Base-by-base conservation (phyloP, 192 early-diverging fungal species). In the Spizellomyces punctatus region DNA sequence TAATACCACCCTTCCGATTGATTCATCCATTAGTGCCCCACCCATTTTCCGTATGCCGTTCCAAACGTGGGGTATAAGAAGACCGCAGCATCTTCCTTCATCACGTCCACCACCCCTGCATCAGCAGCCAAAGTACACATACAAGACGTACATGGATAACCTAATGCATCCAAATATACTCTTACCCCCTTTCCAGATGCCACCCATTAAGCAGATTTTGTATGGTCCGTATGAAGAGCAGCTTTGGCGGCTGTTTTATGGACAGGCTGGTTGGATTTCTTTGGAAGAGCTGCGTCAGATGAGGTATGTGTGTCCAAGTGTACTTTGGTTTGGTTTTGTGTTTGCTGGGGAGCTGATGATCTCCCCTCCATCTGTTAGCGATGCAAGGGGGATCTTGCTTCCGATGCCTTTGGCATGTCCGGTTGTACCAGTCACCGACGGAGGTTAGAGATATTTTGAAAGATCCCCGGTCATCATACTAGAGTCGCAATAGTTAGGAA, bases 141-240 rank as follows among this genome's bases (percentile, higher is more conserved):
- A 72, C 41, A 46, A 46, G 17, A 72, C 71, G 8, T 72, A 72
- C 63, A 36, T 64, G 10, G 71, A 72, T 55, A 64, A 45, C 71
- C 50, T 72, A 8, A 27, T 64, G 21, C 63, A 64, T 16, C 71
- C 71, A 9, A 72, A 72, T 54, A 72, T 72, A 14, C 49, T 64
- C 43, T 54, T 72, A 12, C 71, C 71, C 43, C 71, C 71, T 48
- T 72, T 63, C 44, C 49, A 49, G 21, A 64, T 72, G 63, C 71
- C 71, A 21, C 71, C 71, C 4, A 7, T 72, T 21, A 64, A 54
- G 27, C 71, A 72, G 49, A 47, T 72, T 22, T 17, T 72, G 49
- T 72, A 72, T 55, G 71, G 71, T 2, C 71, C 71, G 61, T 72
- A 72, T 54, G 62, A 72, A 27, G 12, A 17, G 46, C 62, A 54